Conservation (phyloP, 805 yeast genomes). For the Yarrowia keelungensis region DNA sequence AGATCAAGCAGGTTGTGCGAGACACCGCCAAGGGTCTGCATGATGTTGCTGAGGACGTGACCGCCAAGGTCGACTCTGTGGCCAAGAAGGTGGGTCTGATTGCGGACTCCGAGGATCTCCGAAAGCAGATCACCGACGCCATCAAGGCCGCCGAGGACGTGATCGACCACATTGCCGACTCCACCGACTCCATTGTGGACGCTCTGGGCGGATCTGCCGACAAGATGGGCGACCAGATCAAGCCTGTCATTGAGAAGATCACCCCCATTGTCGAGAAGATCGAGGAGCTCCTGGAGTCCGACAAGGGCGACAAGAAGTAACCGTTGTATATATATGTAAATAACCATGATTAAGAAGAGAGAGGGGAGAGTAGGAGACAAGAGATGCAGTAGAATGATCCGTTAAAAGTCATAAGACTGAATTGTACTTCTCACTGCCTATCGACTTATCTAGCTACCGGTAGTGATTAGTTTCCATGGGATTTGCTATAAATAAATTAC, state of each 20-base stretch:
- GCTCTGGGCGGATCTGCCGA: conserved; percentile 20
- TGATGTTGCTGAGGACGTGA: conserved; percentile 44
- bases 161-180: conserved; percentile 32
- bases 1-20: conserved; percentile 43
- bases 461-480: too few relatives aligned
- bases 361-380: neutral
- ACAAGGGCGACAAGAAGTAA: conserved; percentile 33
- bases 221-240: conserved; percentile 2
- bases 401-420: too few relatives aligned
- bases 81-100: conserved; percentile 41
- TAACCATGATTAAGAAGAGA: neutral
- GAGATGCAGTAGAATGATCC: too few relatives aligned
- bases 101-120: conserved; percentile 23
- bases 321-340: conserved; percentile 24
- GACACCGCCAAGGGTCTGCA: conserved; percentile 42
- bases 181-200: conserved; percentile 36
- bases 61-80: conserved; percentile 40
- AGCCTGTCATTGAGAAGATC: conserved; percentile 33
- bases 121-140: conserved; percentile 17
- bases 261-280: conserved; percentile 21
- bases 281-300: conserved; percentile 28
- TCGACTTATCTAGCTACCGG: too few relatives aligned
- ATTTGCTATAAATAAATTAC: neutral
- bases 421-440: too few relatives aligned
- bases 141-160: conserved; percentile 35